phyloP scores from a whole-genome alignment of 2,329 filamentous ascomycete genomes.

The Penicillium hordei region DNA sequence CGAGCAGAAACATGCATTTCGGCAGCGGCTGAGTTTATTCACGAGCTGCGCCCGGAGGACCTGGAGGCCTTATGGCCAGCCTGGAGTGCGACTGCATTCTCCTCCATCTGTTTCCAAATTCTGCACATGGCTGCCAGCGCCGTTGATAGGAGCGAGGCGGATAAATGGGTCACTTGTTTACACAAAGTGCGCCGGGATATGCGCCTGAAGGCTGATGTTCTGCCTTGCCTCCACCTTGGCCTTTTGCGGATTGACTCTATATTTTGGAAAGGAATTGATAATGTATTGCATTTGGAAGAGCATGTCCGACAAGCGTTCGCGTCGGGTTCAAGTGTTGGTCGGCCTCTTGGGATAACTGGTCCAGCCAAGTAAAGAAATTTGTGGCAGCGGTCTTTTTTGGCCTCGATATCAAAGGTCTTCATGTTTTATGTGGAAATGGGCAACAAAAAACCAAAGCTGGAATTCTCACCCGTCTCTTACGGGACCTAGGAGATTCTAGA shows the following conservation, averaged over 20 bases:
- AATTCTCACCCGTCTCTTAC: neutral
- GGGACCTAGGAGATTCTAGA: neutral
- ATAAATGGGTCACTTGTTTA: constrained; percentile 2
- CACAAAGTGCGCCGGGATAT: constrained; percentile 3
- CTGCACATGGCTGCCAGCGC: neutral
- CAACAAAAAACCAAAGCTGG: neutral
- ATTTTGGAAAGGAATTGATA: constrained; percentile 2
- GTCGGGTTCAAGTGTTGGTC: neutral
- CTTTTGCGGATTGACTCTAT: constrained; percentile 4
- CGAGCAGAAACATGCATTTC: neutral
- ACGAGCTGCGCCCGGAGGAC: neutral
- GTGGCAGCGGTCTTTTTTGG: neutral
- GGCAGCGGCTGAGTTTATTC: neutral
- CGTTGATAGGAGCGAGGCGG: neutral
- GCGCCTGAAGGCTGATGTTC: constrained; percentile 4
- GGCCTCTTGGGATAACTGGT: neutral
- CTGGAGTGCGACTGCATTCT: constrained; percentile 2
- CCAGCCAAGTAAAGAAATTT: neutral
- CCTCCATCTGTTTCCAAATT: constrained; percentile 3
- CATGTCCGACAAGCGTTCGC: constrained; percentile 2
- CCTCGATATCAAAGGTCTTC: neutral
- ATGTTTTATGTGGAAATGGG: neutral
- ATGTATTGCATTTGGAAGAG: constrained; percentile 3
- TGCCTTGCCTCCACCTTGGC: constrained; percentile 3
- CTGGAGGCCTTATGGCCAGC: constrained; percentile 1